phyloP scores from a whole-genome alignment of 208 protist genomes.

The Vickermania spadyakhi region DNA sequence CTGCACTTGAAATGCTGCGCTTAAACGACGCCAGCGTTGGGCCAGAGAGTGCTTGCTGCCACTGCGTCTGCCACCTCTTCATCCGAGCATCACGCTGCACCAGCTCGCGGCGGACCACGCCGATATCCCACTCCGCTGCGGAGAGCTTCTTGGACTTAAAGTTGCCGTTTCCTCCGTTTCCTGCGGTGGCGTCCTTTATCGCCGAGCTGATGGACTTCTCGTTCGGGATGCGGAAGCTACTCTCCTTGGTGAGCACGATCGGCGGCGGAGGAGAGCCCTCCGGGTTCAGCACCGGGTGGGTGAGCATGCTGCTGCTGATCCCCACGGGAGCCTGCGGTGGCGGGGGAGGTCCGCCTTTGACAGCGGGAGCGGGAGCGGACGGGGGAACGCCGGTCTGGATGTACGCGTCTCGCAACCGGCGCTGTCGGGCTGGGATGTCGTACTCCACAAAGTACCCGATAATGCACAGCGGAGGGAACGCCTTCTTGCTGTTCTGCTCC shows the following conservation, averaged over 20 bases:
- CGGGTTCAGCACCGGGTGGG: not conserved
- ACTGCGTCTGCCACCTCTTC: constrained; percentile 20
- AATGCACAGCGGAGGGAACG: constrained; percentile 60
- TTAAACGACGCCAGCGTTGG: not conserved
- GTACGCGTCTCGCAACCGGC: constrained; percentile 27
- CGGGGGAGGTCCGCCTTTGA: not conserved
- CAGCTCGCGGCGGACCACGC: constrained; percentile 28
- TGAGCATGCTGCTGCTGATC: not conserved
- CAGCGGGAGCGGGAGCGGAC: not conserved
- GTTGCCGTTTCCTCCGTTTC: not conserved
- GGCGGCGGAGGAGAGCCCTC: not conserved
- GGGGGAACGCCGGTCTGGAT: constrained; percentile 6
- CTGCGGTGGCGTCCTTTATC: not conserved
- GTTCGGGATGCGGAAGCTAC: not conserved
- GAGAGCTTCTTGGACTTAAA: not conserved
- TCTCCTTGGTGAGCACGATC: not conserved
- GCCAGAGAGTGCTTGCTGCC: constrained; percentile 19
- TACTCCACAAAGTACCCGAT: constrained; percentile 57
- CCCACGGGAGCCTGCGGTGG: not conserved
- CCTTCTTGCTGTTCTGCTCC: constrained; percentile 7
- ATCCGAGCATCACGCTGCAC: constrained; percentile 32
- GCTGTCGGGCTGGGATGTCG: constrained; percentile 46
- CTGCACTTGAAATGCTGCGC: constrained; percentile 3
- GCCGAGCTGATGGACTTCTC: not conserved
- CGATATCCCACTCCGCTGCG: constrained; percentile 16